phyloP scores from a whole-genome alignment of 768 basidiomycete genomes.

The Harrya chromipes region DNA sequence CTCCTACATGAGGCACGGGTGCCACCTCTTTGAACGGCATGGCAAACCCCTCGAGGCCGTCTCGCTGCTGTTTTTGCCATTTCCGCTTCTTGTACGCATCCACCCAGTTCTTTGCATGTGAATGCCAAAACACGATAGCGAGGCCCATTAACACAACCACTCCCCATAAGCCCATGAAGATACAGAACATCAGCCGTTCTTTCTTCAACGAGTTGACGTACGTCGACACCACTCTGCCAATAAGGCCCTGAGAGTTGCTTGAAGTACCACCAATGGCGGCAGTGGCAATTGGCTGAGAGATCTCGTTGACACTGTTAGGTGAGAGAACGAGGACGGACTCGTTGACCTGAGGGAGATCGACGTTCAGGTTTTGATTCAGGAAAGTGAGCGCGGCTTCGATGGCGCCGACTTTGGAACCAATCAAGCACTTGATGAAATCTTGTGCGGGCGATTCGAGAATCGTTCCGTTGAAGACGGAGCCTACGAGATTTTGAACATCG shows the following conservation, averaged over 20 bases:
- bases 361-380: slow-evolving; percentile 80
- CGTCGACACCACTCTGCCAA: slow-evolving; percentile 67
- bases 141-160: slow-evolving; percentile 81
- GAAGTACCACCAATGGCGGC: slow-evolving; percentile 70
- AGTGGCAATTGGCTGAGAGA: slow-evolving; percentile 73
- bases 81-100: slow-evolving; percentile 46
- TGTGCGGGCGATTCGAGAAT: slow-evolving; percentile 78
- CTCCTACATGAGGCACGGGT: slow-evolving; percentile 17
- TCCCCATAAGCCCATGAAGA: slow-evolving; percentile 84
- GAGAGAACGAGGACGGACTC: slow-evolving; percentile 76
- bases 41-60: slow-evolving; percentile 43
- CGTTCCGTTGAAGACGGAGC: slow-evolving; percentile 77
- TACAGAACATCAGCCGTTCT: slow-evolving; percentile 78
- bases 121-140: slow-evolving; percentile 67
- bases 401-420: slow-evolving; percentile 87
- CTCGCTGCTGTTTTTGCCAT: slow-evolving; percentile 52
- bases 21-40: slow-evolving; percentile 20
- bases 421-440: slow-evolving; percentile 84
- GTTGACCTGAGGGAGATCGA: slow-evolving; percentile 79
- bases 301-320: slow-evolving; percentile 65
- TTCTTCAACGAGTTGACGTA: slow-evolving; percentile 73
- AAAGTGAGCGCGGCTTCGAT: slow-evolving; percentile 89
- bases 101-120: slow-evolving; percentile 49
- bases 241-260: slow-evolving; percentile 53
- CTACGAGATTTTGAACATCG: slow-evolving; percentile 78